These are phyloP conservation scores for Cantharellus anzutake DNA, from an alignment of 768 basidiomycete species.

Conservation along the genomic window DNA sequence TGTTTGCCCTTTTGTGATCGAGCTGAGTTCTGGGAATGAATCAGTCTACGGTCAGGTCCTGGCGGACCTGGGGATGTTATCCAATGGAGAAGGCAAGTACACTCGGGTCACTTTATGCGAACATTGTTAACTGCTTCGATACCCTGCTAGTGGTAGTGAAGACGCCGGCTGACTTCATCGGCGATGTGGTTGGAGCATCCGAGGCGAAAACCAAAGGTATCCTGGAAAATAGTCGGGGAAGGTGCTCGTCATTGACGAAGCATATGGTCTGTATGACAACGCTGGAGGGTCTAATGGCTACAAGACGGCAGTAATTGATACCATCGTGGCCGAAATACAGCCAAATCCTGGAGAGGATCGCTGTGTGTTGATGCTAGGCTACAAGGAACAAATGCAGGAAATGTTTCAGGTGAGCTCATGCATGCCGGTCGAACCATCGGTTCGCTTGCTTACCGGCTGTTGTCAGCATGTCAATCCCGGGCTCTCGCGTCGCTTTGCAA, in stretches of 20 bases:
- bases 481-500: conserved; percentile 41
- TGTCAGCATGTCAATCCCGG: conserved; percentile 54
- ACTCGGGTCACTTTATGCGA: not conserved
- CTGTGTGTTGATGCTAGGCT: conserved; percentile 45
- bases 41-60: conserved; percentile 41
- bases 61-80: conserved; percentile 41
- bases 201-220: conserved; percentile 49
- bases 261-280: conserved; percentile 39
- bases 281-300: conserved; percentile 17
- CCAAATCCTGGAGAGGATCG: conserved; percentile 50
- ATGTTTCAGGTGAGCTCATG: conserved; percentile 42
- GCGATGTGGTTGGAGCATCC: conserved; percentile 35
- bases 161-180: conserved; percentile 54
- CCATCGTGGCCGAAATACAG: conserved; percentile 56
- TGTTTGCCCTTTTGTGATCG: too few species aligned
- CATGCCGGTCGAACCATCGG: not conserved
- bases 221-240: conserved; percentile 36
- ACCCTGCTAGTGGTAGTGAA: conserved; percentile 34
- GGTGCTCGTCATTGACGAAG: conserved; percentile 55
- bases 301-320: conserved; percentile 55
- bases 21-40: too few species aligned
- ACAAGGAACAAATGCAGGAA: conserved; percentile 44
- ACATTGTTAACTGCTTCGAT: not conserved
- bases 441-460: not conserved
- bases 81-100: conserved; percentile 44